Evolutionary conservation across 1,284 basidiomycete species (phyloP).

Genomic region (Fomitopsis palustris): DNA sequence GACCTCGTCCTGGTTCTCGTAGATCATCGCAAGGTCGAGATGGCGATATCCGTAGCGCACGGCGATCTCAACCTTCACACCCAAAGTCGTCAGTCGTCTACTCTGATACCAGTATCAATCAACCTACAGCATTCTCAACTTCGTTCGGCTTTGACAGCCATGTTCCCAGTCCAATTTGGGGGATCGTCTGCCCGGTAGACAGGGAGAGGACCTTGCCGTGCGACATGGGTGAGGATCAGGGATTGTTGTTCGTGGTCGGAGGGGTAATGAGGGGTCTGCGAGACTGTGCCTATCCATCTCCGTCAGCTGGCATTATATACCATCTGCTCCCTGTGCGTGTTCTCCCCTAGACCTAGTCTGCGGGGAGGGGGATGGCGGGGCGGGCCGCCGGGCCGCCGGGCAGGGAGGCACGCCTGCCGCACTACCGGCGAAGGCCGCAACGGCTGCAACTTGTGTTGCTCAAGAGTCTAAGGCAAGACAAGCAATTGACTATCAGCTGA

Average conservation of each 20-base stretch:
- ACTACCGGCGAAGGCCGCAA: too few relatives aligned
- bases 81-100: too few relatives aligned
- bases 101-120: too few relatives aligned
- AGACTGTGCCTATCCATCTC: background rate
- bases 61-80: conserved; percentile 62
- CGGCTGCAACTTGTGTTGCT: too few relatives aligned
- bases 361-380: background rate
- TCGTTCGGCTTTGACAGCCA: conserved; percentile 78
- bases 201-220: conserved; percentile 26
- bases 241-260: background rate
- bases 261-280: background rate
- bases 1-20: conserved; percentile 73
- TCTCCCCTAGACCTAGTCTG: background rate
- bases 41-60: conserved; percentile 76
- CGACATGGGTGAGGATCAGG: background rate
- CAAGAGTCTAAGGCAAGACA: too few relatives aligned
- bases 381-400: background rate
- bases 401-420: too few relatives aligned
- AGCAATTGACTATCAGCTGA: too few relatives aligned
- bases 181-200: conserved; percentile 49
- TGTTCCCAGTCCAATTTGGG: conserved; percentile 79
- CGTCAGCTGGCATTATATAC: background rate
- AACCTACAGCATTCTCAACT: conserved; percentile 68
- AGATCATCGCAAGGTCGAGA: conserved; percentile 76
- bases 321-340: background rate